Conservation (phyloP, 2,329 filamentous ascomycete genomes). For the Fusarium siculi region DNA sequence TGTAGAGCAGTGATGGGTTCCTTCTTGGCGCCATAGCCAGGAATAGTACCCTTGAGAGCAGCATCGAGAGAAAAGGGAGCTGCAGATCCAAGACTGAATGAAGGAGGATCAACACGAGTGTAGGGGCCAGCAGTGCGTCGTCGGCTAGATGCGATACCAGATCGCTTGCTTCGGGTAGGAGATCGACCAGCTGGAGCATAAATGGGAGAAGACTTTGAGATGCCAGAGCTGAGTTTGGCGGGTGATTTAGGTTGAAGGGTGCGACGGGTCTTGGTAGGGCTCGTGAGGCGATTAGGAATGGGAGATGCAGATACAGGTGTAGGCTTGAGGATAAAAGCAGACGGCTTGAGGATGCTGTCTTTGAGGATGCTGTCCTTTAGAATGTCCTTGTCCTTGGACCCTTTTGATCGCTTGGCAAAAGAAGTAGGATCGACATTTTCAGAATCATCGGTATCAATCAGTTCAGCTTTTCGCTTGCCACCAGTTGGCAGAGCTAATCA, state of each 20-base stretch:
- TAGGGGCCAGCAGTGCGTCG: constrained; percentile 72
- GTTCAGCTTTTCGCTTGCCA: constrained; percentile 69
- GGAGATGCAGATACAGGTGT: constrained; percentile 45
- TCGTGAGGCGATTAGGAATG: constrained; percentile 45
- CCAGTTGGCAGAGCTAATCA: constrained; percentile 55
- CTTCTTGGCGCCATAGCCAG: constrained; percentile 61
- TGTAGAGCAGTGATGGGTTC: constrained; percentile 46
- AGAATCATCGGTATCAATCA: constrained; percentile 61
- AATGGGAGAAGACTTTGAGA: constrained; percentile 63
- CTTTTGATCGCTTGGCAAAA: constrained; percentile 70
- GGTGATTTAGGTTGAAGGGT: constrained; percentile 66
- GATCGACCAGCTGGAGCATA: constrained; percentile 83
- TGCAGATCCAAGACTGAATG: constrained; percentile 63
- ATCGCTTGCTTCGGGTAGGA: constrained; percentile 75
- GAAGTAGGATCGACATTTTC: constrained; percentile 71
- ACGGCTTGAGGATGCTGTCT: constrained; percentile 59
- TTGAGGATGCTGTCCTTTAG: constrained; percentile 55
- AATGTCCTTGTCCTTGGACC: constrained; percentile 39
- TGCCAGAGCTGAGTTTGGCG: constrained; percentile 56
- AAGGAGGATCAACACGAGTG: constrained; percentile 76
- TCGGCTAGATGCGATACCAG: constrained; percentile 74
- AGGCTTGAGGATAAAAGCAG: constrained; percentile 58
- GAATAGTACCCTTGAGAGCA: constrained; percentile 80
- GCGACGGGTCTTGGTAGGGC: constrained; percentile 52
- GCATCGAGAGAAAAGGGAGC: constrained; percentile 87